A percentile compares a stretch with the other conserved stretches of the same genome.
These are phyloP conservation scores for Ascochyta koolunga DNA, from an alignment of 2,329 filamentous ascomycete species.

Conservation along the genomic window DNA sequence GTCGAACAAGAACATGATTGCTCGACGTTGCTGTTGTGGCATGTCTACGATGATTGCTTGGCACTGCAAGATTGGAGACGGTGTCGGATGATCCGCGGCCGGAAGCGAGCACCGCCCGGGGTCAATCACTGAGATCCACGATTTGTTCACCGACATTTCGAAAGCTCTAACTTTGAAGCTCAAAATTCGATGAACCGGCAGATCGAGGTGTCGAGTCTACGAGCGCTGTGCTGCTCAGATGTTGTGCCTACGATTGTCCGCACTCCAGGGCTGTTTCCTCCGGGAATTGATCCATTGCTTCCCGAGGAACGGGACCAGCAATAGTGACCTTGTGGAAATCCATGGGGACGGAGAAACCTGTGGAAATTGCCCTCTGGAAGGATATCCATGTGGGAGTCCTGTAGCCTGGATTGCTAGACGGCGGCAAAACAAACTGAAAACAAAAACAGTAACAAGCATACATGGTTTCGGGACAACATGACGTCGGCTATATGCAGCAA, in stretches of 20 bases:
- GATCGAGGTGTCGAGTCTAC: conserved; percentile 36
- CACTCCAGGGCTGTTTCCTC: not conserved
- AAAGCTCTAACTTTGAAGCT: conserved; percentile 35
- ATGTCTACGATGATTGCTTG: conserved; percentile 31
- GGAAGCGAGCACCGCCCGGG: conserved; percentile 26
- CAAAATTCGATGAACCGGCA: conserved; percentile 33
- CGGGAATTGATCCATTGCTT: conserved; percentile 3
- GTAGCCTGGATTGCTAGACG: conserved; percentile 38
- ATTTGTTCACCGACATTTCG: conserved; percentile 33
- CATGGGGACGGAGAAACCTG: conserved; percentile 23
- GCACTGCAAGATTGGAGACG: conserved; percentile 22
- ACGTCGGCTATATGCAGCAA: conserved; percentile 25
- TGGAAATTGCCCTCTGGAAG: conserved; percentile 28
- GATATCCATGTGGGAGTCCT: conserved; percentile 26
- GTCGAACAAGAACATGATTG: conserved; percentile 38
- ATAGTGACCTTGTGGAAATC: conserved; percentile 28
- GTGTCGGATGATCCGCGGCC: conserved; percentile 21
- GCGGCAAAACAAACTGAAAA: conserved; percentile 35
- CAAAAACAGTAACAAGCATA: conserved; percentile 29
- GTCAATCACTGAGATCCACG: conserved; percentile 22
- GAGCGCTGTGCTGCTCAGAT: conserved; percentile 26
- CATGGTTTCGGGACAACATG: conserved; percentile 37
- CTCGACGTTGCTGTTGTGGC: conserved; percentile 28
- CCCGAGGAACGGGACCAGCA: conserved; percentile 18
- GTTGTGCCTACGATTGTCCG: conserved; percentile 11